Conservation (phyloP, 805 yeast genomes). For the Teunomyces stri region DNA sequence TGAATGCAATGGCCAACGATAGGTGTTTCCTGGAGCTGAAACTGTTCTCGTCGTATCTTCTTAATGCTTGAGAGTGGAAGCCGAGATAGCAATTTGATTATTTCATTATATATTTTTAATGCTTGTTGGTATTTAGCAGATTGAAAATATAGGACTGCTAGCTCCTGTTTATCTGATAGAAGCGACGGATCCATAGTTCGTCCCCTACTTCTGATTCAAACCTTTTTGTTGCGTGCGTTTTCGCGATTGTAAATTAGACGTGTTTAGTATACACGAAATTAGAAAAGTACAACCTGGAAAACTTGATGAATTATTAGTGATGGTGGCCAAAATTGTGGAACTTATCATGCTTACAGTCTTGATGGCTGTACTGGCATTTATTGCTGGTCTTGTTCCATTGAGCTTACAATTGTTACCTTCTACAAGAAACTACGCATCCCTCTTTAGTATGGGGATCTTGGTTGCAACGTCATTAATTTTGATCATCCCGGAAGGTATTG, state of each 20-base stretch:
- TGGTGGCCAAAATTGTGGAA: constrained; percentile 2
- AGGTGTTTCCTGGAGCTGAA: constrained; percentile 24
- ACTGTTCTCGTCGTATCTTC: constrained; percentile 15
- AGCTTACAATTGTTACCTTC: constrained; percentile 22
- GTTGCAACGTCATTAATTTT: constrained; percentile 58
- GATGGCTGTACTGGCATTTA: constrained; percentile 20
- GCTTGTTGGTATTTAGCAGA: constrained; percentile 28
- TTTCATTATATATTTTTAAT: constrained; percentile 23
- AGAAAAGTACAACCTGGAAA: not conserved
- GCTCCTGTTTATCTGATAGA: constrained; percentile 24
- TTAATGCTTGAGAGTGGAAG: constrained; percentile 9
- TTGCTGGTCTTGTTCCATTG: constrained; percentile 26
- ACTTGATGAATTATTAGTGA: not conserved
- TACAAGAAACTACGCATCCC: constrained; percentile 40
- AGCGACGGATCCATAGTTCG: constrained; percentile 18
- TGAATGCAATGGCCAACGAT: constrained; percentile 29
- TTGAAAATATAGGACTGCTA: constrained; percentile 28
- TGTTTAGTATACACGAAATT: not conserved
- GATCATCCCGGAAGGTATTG: constrained; percentile 67
- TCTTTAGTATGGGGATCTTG: constrained; percentile 58
- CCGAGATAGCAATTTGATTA: constrained; percentile 17
- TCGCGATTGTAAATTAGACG: constrained; percentile 2
- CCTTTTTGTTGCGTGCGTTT: not conserved
- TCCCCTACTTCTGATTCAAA: not conserved
- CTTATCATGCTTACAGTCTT: constrained; percentile 11